Evolutionary conservation across 371 early-diverging fungal genomes (phyloP).

Genomic region (Apophysomyces elegans): DNA sequence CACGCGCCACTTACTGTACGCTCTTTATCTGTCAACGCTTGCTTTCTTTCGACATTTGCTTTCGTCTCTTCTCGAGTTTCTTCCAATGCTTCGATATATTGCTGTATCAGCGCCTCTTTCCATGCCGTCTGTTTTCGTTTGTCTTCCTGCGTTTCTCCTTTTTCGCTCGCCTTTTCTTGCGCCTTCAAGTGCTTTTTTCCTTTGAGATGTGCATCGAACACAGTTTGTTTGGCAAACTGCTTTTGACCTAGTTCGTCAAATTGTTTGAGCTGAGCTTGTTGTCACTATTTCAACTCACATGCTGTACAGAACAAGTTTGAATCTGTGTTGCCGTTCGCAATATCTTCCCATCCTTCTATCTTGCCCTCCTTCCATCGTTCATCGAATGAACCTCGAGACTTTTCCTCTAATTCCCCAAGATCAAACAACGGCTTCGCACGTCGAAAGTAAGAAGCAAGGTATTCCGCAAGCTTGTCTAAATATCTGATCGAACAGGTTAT

Average conservation of each 20-base stretch:
- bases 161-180: constrained; percentile 55
- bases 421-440: constrained; percentile 85
- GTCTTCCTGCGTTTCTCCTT: constrained; percentile 48
- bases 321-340: constrained; percentile 39
- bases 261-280: background rate
- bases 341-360: constrained; percentile 69
- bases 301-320: constrained; percentile 75
- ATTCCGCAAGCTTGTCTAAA: constrained; percentile 62
- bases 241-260: constrained; percentile 58
- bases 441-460: constrained; percentile 78
- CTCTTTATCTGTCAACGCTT: constrained; percentile 92
- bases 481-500: constrained; percentile 54
- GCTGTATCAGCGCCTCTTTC: constrained; percentile 68
- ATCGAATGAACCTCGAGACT: constrained; percentile 62
- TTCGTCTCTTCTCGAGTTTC: constrained; percentile 79
- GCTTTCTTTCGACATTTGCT: constrained; percentile 90
- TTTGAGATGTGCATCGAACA: constrained; percentile 84
- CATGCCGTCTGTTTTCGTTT: constrained; percentile 63
- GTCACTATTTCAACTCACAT: constrained; percentile 54
- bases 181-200: constrained; percentile 93
- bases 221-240: constrained; percentile 83
- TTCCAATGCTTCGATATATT: constrained; percentile 63
- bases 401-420: constrained; percentile 53
- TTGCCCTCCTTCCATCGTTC: constrained; percentile 61
- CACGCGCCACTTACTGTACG: constrained; percentile 55